These are phyloP conservation scores for Hypomyces perniciosus DNA, from an alignment of 2,329 filamentous ascomycete species.

Conservation along the genomic window DNA sequence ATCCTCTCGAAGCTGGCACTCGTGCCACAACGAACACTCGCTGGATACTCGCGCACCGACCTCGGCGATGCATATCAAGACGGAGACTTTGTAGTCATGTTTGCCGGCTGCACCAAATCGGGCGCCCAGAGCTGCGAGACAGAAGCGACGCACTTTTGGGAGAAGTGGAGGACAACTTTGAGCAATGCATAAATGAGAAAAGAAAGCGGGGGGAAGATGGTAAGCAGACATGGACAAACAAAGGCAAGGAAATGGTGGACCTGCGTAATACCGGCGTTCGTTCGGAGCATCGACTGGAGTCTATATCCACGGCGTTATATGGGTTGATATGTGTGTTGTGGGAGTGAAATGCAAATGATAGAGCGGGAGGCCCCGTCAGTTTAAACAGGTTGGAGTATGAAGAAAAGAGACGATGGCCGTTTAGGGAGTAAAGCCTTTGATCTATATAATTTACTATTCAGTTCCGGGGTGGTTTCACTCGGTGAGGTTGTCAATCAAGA, in stretches of 20 bases:
- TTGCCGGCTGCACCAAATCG: conserved; percentile 62
- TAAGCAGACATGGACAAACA: not conserved
- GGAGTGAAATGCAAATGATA: conserved; percentile 4
- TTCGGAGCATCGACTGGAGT: conserved; percentile 13
- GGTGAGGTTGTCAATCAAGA: too few species aligned
- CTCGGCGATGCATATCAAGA: conserved; percentile 65
- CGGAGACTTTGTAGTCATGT: conserved; percentile 78
- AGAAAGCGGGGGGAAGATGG: not conserved
- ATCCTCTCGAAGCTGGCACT: conserved; percentile 84
- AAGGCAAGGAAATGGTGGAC: not conserved
- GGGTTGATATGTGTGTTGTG: conserved; percentile 10
- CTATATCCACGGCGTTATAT: conserved; percentile 15
- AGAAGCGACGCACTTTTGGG: conserved; percentile 54
- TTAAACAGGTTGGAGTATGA: conserved; percentile 2
- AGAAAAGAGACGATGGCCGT: not conserved
- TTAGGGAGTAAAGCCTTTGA: not conserved
- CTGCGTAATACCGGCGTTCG: conserved; percentile 14
- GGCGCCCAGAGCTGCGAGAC: conserved; percentile 60
- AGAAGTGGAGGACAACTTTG: conserved; percentile 42
- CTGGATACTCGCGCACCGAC: conserved; percentile 61
- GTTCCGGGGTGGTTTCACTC: too few species aligned
- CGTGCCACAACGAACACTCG: conserved; percentile 78
- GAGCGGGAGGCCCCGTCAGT: not conserved
- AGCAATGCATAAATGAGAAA: conserved; percentile 9
- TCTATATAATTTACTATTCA: too few species aligned